Evolutionary conservation across 75 land plant species (phyloP).

Genomic region (Larix kaempferi): DNA sequence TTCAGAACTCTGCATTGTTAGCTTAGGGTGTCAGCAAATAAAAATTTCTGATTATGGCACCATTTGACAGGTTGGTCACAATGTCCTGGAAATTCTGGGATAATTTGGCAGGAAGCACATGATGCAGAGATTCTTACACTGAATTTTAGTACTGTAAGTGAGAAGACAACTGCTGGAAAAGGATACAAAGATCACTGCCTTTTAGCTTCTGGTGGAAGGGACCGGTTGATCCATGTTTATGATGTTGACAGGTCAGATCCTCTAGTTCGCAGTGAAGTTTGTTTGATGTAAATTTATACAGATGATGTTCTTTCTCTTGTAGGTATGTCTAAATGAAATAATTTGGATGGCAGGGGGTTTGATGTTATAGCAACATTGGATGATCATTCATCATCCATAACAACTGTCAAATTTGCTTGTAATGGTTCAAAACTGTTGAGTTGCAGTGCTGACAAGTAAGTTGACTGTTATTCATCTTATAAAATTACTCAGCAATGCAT

Average conservation of each 20-base stretch:
- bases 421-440: conserved; percentile 59
- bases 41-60: conserved; percentile 9
- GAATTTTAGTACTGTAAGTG: conserved; percentile 34
- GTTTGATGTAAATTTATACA: not conserved
- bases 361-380: conserved; percentile 63
- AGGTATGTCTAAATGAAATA: not conserved
- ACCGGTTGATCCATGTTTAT: conserved; percentile 62
- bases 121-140: conserved; percentile 67
- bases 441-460: conserved; percentile 75
- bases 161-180: conserved; percentile 11
- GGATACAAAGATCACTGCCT: conserved; percentile 20
- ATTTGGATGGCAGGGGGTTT: conserved; percentile 45
- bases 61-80: conserved; percentile 35
- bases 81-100: conserved; percentile 26
- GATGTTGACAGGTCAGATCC: conserved; percentile 56
- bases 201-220: conserved; percentile 79
- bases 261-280: conserved; percentile 3
- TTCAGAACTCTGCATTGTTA: not conserved
- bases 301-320: not conserved
- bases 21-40: not conserved
- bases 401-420: conserved; percentile 52
- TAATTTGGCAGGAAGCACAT: conserved; percentile 63
- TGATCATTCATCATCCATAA: conserved; percentile 76
- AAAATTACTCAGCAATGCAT: not conserved
- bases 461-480: not conserved